Evolutionary conservation across 2,329 filamentous ascomycete species (phyloP).

Genomic region (Apiospora saccharicola): DNA sequence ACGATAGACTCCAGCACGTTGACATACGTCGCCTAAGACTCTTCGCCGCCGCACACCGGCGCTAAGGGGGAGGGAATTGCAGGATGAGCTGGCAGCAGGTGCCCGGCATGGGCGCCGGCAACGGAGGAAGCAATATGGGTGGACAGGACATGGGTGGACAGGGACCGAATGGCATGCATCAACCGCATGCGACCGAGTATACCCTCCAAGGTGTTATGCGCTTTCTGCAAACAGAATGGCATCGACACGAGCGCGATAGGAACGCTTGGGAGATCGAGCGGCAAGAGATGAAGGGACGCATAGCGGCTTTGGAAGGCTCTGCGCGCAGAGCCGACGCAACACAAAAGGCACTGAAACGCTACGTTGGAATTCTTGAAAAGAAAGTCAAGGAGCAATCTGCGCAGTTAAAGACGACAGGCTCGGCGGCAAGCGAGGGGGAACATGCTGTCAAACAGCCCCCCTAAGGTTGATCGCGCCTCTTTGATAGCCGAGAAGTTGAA

Average conservation of each 20-base stretch:
- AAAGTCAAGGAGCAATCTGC: constrained; percentile 84
- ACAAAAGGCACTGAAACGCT: constrained; percentile 88
- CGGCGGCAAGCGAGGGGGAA: constrained; percentile 51
- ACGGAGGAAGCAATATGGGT: constrained; percentile 53
- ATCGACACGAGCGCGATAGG: constrained; percentile 94
- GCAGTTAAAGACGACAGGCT: constrained; percentile 66
- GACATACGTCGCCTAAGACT: not conserved
- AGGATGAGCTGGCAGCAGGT: constrained; percentile 47
- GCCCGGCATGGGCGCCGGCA: constrained; percentile 50
- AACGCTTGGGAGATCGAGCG: constrained; percentile 99
- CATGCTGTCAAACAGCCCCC: constrained; percentile 52
- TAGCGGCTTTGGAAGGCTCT: constrained; percentile 92
- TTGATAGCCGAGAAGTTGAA: constrained; percentile 65
- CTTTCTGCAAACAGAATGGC: constrained; percentile 99
- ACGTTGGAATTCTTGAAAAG: constrained; percentile 87
- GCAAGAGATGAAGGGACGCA: constrained; percentile 98
- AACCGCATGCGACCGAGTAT: constrained; percentile 68
- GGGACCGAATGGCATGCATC: constrained; percentile 54
- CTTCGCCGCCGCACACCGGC: constrained; percentile 15
- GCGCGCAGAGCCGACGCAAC: constrained; percentile 85
- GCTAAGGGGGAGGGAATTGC: constrained; percentile 17
- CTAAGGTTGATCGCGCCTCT: constrained; percentile 53
- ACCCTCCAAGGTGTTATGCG: constrained; percentile 88
- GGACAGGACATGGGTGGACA: constrained; percentile 47
- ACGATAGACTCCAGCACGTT: constrained; percentile 23